phyloP scores from a whole-genome alignment of 2,329 filamentous ascomycete species.

The Penicillium rolfsii region DNA sequence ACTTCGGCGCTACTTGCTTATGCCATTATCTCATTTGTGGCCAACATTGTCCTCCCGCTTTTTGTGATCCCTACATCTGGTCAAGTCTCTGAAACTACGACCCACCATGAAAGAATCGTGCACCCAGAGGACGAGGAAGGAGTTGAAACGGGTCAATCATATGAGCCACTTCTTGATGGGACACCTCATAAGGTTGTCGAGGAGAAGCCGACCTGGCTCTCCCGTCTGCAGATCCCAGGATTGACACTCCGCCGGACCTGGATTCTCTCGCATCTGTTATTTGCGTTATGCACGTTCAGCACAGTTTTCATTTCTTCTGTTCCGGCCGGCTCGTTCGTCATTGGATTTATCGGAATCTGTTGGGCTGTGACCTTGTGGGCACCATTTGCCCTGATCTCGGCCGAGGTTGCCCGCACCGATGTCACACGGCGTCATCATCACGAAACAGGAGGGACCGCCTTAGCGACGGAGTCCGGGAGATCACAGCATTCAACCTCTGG shows the following conservation, averaged over 20 bases:
- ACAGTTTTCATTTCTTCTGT: slow-evolving; percentile 78
- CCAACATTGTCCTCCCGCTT: slow-evolving; percentile 83
- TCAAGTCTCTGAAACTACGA: slow-evolving; percentile 11
- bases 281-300: slow-evolving; percentile 77
- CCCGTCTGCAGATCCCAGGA: slow-evolving; percentile 72
- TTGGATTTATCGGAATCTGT: slow-evolving; percentile 81
- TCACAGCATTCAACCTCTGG: slow-evolving; percentile 9
- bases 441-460: slow-evolving; percentile 17
- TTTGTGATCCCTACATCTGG: slow-evolving; percentile 80
- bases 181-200: slow-evolving; percentile 13
- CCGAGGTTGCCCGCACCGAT: slow-evolving; percentile 84
- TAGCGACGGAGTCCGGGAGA: slow-evolving; percentile 8
- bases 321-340: slow-evolving; percentile 71
- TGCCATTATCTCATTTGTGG: slow-evolving; percentile 77
- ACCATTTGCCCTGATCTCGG: slow-evolving; percentile 91
- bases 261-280: slow-evolving; percentile 83
- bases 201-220: slow-evolving; percentile 50
- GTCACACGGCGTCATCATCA: slow-evolving; percentile 60
- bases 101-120: slow-evolving; percentile 12
- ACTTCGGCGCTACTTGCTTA: slow-evolving; percentile 89
- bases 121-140: slow-evolving; percentile 19
- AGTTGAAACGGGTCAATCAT: slow-evolving; percentile 33
- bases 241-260: slow-evolving; percentile 87
- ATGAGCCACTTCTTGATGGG: slow-evolving; percentile 36
- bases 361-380: slow-evolving; percentile 96